Evolutionary conservation across 768 basidiomycete species (phyloP), one percentile per base, ranked within the genome.

Genomic region (Phlegmacium glaucopus): DNA sequence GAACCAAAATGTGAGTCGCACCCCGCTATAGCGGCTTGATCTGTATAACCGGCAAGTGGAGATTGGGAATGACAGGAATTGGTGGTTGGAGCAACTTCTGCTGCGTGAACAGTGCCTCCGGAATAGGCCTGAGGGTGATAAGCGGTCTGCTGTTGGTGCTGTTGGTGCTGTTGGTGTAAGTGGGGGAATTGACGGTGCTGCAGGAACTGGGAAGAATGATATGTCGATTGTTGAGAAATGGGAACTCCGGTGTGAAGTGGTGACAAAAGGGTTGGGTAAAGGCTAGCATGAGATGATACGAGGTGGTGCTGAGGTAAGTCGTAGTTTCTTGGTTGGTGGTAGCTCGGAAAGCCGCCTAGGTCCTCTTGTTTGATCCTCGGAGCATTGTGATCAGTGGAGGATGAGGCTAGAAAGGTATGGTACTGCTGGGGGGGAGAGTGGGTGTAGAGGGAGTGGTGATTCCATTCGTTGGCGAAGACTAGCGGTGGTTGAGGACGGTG

Each of bases 281-380:
- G 30, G 28, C 46, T 45, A 4, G 35, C 11, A 17, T 48, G 47
- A 30, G 39, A 25, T 15, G 40, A 15, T 32, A 27, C 8, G 22
- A 17, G 32, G 11, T 3, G 32, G n/a, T 3, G 32, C 10, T 34
- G 10, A n/a, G n/a, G 32, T 34, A n/a, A n/a, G 11, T 34, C 32
- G 6, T 34, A 34, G 32, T 18, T 47, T 29, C 44, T 49, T 11
- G 45, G 53, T 41, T 44, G 52, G 16, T 51, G 37, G 43, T 50
- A 55, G 43, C 28, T 44, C n/a, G 44, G 48, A 35, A 44, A 55
- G 39, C 46, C 38, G 48, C 43, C 48, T 35, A 51, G 29, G 15
- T 62, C 61, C 46, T 62, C 59, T 48, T 61, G 57, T 51, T 60
- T 61, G 50, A 59, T 56, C 52, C 57, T 59, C 45, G 57, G 57